Percentiles rank a stretch among this genome's conserved stretches.
Conservation (phyloP, 306 rosid genomes). For the Glycine latifolia region DNA sequence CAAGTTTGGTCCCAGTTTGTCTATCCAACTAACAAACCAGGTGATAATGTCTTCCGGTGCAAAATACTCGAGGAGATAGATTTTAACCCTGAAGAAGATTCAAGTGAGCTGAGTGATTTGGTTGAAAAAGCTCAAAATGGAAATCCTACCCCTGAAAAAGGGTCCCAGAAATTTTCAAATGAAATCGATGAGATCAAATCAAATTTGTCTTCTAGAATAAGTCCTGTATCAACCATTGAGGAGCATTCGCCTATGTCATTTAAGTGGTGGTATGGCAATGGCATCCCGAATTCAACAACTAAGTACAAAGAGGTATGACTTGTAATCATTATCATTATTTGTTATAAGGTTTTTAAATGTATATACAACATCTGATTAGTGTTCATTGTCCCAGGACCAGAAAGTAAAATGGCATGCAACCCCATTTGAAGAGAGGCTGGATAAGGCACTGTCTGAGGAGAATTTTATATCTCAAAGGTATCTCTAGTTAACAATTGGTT, state of each 20-base stretch:
- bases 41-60: slow-evolving; percentile 52
- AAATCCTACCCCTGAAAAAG: slow-evolving; percentile 54
- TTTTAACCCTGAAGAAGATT: slow-evolving; percentile 52
- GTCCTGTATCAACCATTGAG: neutral
- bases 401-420: slow-evolving; percentile 98
- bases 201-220: neutral
- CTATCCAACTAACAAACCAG: slow-evolving; percentile 58
- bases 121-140: slow-evolving; percentile 51
- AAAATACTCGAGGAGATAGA: slow-evolving; percentile 61
- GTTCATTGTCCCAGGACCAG: slow-evolving; percentile 73
- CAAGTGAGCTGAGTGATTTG: slow-evolving; percentile 57
- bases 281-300: slow-evolving; percentile 90
- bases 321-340: slow-evolving; percentile 1
- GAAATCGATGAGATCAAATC: slow-evolving; percentile 47
- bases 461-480: slow-evolving; percentile 68
- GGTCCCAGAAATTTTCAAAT: slow-evolving; percentile 41
- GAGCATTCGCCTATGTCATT: slow-evolving; percentile 63
- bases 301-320: slow-evolving; percentile 86
- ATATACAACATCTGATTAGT: slow-evolving; percentile 31
- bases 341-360: neutral
- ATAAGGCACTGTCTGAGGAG: slow-evolving; percentile 87
- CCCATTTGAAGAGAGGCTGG: slow-evolving; percentile 87
- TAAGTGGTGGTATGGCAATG: slow-evolving; percentile 86
- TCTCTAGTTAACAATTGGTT: neutral
- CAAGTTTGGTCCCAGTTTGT: slow-evolving; percentile 78